phyloP scores from a whole-genome alignment of 768 basidiomycete species.

The Exidia glandulosa region DNA sequence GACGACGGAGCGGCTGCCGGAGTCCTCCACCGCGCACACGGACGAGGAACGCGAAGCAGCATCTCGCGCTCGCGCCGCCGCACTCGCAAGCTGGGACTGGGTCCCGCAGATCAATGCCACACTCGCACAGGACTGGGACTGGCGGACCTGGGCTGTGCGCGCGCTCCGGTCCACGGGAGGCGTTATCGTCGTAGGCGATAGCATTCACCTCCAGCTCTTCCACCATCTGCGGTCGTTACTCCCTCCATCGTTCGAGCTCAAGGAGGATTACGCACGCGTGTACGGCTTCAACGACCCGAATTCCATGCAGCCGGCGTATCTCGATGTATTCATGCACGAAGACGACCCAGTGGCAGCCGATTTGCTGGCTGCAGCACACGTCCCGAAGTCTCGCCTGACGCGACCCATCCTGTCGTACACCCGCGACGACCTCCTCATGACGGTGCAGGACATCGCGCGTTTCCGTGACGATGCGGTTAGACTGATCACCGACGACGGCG shows the following conservation, averaged over 20 bases:
- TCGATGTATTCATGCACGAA: background rate
- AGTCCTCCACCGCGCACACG: background rate
- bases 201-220: background rate
- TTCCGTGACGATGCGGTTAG: background rate
- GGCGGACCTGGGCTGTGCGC: background rate
- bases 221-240: background rate
- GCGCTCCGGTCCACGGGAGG: background rate
- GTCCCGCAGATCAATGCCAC: background rate
- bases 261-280: background rate
- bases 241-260: background rate
- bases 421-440: background rate
- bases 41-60: background rate
- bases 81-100: background rate
- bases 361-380: background rate
- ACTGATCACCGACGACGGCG: background rate
- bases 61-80: background rate
- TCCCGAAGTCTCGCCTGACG: background rate
- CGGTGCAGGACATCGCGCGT: background rate
- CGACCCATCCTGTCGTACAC: background rate
- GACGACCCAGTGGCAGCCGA: background rate
- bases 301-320: background rate
- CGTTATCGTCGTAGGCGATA: background rate
- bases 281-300: background rate
- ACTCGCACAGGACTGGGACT: background rate
- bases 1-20: background rate